Conservation (phyloP, 495 filamentous ascomycete genomes). For the Hypoxylon cercidicola region DNA sequence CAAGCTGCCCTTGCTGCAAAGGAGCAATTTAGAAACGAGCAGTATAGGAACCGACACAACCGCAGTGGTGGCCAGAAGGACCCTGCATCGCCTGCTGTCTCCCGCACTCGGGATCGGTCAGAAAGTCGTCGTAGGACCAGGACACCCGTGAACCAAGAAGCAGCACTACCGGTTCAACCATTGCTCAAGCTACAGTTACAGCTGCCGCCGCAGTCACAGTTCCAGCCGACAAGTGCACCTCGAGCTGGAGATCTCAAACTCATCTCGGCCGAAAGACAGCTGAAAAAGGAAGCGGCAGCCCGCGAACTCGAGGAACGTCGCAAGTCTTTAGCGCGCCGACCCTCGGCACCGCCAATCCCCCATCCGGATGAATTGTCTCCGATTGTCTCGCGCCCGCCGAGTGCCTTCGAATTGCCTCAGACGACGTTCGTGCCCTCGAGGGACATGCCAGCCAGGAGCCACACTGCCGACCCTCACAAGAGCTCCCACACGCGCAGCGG, state of each 20-base stretch:
- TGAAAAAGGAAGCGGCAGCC: constrained; percentile 80
- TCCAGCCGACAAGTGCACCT: constrained; percentile 39
- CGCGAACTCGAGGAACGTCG: constrained; percentile 88
- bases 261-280: constrained; percentile 63
- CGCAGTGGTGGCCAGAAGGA: constrained; percentile 67
- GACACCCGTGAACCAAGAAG: constrained; percentile 41
- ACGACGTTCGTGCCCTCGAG: constrained; percentile 52
- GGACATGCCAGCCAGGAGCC: constrained; percentile 56
- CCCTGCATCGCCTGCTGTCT: constrained; percentile 51
- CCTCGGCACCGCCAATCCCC: constrained; percentile 80
- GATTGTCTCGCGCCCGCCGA: constrained; percentile 42
- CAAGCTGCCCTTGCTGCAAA: constrained; percentile 68
- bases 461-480: constrained; percentile 55
- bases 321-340: constrained; percentile 80
- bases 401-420: constrained; percentile 58
- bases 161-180: constrained; percentile 36
- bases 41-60: constrained; percentile 66
- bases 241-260: constrained; percentile 52
- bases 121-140: constrained; percentile 58
- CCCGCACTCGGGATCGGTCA: constrained; percentile 60
- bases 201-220: constrained; percentile 40
- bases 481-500: constrained; percentile 57
- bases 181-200: constrained; percentile 40
- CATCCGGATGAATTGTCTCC: constrained; percentile 74
- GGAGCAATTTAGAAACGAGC: constrained; percentile 71